Conservation (phyloP, 352 stramenopile genomes). For the Peronospora belbahrii region DNA sequence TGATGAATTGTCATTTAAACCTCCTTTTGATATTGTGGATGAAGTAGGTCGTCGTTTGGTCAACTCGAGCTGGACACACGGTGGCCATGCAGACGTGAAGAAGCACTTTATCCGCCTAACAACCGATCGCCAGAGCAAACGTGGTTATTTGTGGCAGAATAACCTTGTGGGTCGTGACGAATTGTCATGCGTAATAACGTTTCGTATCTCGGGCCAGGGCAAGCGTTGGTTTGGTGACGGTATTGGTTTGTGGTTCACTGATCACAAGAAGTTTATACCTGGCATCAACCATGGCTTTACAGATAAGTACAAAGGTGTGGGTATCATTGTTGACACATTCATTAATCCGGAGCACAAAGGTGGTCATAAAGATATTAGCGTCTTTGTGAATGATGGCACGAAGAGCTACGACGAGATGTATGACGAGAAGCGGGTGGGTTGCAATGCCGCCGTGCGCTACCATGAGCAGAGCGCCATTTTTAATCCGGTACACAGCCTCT, state of each 20-base stretch:
- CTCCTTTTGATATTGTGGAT: constrained; percentile 64
- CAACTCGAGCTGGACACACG: constrained; percentile 70
- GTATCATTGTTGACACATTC: constrained; percentile 81
- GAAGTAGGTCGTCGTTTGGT: constrained; percentile 50
- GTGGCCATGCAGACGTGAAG: constrained; percentile 68
- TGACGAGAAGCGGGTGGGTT: constrained; percentile 55
- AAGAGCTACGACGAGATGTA: constrained; percentile 66
- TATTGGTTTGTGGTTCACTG: constrained; percentile 77
- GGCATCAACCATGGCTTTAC: constrained; percentile 75
- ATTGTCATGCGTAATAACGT: constrained; percentile 63
- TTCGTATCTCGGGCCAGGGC: constrained; percentile 75
- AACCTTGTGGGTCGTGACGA: constrained; percentile 41
- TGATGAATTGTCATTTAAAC: constrained; percentile 71
- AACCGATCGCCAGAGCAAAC: constrained; percentile 82
- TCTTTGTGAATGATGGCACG: constrained; percentile 75
- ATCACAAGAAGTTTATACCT: constrained; percentile 41
- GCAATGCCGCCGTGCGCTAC: constrained; percentile 72
- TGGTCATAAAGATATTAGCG: constrained; percentile 77
- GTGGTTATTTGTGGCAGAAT: constrained; percentile 72
- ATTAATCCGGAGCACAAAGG: constrained; percentile 76
- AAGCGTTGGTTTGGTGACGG: constrained; percentile 83
- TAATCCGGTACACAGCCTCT: constrained; percentile 74
- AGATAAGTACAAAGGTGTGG: constrained; percentile 66
- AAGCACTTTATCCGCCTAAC: constrained; percentile 85
- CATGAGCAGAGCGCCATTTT: constrained; percentile 73